Evolutionary conservation across 2,329 filamentous ascomycete genomes (phyloP), one percentile per base, ranked within the genome.

Genomic region (Clonostachys sp.): DNA sequence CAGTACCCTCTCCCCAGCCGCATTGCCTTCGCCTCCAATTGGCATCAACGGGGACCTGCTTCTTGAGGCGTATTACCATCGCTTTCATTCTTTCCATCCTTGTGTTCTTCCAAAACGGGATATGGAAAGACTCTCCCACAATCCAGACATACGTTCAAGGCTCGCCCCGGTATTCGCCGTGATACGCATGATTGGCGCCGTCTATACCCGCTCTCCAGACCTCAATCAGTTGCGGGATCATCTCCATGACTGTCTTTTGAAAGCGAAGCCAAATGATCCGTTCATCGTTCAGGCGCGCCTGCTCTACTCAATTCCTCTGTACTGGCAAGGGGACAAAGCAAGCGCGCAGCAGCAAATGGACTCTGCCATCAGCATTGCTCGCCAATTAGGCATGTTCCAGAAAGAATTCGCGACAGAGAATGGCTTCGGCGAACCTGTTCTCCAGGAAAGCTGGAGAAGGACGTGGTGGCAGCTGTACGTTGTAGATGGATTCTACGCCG

Each of bases 401-500:
- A 89, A 71, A 17, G 71, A 74, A 0, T 88, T 79, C 55, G 76
- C 83, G 1, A 50, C 64, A 2, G 54, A 63, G 2, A 62, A 78
- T 46, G 73, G 75, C 6, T 61, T 67, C 8, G 71, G 71, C 2
- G 73, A 83, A 48, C 61, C 71, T 1, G 54, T 67, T 0, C 43
- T 70, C 17, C 74, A 77, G 38, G 85, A 89, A 57, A 80, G 75
- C 52, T 76, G 82, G 70, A 75, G 85, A 44, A 73, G 86, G 40
- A 89, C 84, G 1, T 89, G 85, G 85, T 89, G 86, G 86, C 78
- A 81, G 56, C 58, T 89, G 38, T 86, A 78, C 55, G 73, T 80
- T 6, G 66, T 81, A 2, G 85, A 88, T 59, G 80, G 77, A 36
- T 86, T 95, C 77, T 77, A 95, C 54, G 87, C 89, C 6, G 89